A percentile compares a stretch with the other conserved stretches of the same genome.
phyloP scores from a whole-genome alignment of 1,284 basidiomycete species.

The Agroathelia rolfsii region DNA sequence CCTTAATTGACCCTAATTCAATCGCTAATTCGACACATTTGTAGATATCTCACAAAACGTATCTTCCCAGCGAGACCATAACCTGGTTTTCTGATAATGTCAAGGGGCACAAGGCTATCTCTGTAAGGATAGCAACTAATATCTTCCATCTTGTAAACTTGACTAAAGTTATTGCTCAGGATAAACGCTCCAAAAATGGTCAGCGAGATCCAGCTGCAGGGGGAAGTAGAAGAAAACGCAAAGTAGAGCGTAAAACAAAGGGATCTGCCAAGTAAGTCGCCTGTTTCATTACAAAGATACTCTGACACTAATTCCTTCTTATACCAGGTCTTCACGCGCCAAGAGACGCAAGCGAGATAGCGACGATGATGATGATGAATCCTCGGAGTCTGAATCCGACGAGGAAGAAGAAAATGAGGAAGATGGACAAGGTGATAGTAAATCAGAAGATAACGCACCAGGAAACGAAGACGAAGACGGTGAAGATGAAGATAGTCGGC shows the following conservation, averaged over 20 bases:
- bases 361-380: too few species aligned
- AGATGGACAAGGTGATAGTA: constrained; percentile 19
- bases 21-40: constrained; percentile 3
- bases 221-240: constrained; percentile 37
- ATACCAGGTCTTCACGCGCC: too few species aligned
- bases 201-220: constrained; percentile 19
- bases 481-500: too few species aligned
- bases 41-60: constrained; percentile 55
- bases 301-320: background rate
- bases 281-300: background rate
- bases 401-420: constrained; percentile 13
- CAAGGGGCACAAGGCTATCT: constrained; percentile 14
- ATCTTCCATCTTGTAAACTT: background rate
- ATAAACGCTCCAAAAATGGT: constrained; percentile 24
- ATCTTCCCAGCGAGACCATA: constrained; percentile 51
- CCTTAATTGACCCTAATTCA: background rate
- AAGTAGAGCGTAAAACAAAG: constrained; percentile 28
- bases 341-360: constrained; percentile 21
- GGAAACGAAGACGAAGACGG: constrained; percentile 20
- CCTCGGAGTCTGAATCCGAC: too few species aligned
- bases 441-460: constrained; percentile 21
- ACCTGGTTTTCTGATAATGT: constrained; percentile 39
- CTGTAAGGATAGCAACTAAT: constrained; percentile 7
- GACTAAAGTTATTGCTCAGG: constrained; percentile 18
- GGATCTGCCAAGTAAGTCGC: constrained; percentile 29